These are phyloP conservation scores for Oleoguttula mirabilis DNA, from an alignment of 495 filamentous ascomycete species.

Conservation along the genomic window DNA sequence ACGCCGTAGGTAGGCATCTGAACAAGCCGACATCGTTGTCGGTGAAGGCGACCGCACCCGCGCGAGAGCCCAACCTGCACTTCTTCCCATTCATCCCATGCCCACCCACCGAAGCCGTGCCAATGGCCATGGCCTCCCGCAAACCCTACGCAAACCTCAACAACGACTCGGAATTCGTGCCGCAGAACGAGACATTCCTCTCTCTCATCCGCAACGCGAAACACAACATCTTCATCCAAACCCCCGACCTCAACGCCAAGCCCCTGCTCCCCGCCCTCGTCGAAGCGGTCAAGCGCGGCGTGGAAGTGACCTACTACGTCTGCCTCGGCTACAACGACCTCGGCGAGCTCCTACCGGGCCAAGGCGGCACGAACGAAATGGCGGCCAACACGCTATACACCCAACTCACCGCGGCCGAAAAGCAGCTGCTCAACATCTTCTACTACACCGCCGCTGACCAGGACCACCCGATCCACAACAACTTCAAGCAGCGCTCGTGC, in stretches of 20 bases:
- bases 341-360: slow-evolving; percentile 60
- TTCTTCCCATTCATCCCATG: slow-evolving; percentile 54
- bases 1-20: slow-evolving; percentile 15
- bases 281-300: slow-evolving; percentile 51
- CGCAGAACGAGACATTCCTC: slow-evolving; percentile 63
- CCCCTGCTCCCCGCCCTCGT: slow-evolving; percentile 50
- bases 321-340: slow-evolving; percentile 70
- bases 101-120: slow-evolving; percentile 42
- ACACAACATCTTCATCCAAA: slow-evolving; percentile 55
- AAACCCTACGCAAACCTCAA: slow-evolving; percentile 52
- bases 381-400: slow-evolving; percentile 46
- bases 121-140: slow-evolving; percentile 61
- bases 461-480: slow-evolving; percentile 47
- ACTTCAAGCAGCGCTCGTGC: slow-evolving; percentile 47
- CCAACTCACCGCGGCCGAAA: slow-evolving; percentile 36
- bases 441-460: slow-evolving; percentile 69
- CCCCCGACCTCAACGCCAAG: slow-evolving; percentile 62
- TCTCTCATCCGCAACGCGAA: slow-evolving; percentile 53
- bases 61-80: slow-evolving; percentile 36
- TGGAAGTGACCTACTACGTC: slow-evolving; percentile 55
- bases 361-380: slow-evolving; percentile 68
- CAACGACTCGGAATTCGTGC: slow-evolving; percentile 45
- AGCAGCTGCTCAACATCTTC: slow-evolving; percentile 40
- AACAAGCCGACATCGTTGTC: slow-evolving; percentile 44
- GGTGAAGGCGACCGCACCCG: slow-evolving; percentile 42